These are phyloP conservation scores for Veloboletus limbatus DNA, from an alignment of 1,284 basidiomycete species.

Conservation along the genomic window DNA sequence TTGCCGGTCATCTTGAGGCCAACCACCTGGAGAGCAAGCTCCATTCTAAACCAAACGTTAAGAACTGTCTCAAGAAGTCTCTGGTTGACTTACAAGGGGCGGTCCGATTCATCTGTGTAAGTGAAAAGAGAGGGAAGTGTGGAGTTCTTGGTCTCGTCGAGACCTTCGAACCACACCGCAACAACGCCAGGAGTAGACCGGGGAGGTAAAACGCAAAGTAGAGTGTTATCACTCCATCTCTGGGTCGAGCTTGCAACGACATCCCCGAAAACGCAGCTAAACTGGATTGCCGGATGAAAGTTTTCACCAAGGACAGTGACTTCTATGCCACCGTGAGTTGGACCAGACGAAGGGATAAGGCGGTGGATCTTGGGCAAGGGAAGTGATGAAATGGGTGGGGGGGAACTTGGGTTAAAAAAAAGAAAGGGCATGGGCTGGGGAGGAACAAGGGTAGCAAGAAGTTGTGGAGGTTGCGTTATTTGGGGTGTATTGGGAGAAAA, in stretches of 20 bases:
- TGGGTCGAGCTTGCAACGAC: slow-evolving; percentile 80
- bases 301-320: slow-evolving; percentile 92
- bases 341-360: slow-evolving; percentile 89
- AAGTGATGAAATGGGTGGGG: slow-evolving; percentile 42
- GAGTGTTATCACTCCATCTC: slow-evolving; percentile 90
- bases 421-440: slow-evolving; percentile 48
- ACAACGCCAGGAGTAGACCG: slow-evolving; percentile 82
- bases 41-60: slow-evolving; percentile 63
- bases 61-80: slow-evolving; percentile 10
- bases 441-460: slow-evolving; percentile 19
- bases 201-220: slow-evolving; percentile 91
- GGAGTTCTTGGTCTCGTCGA: slow-evolving; percentile 57
- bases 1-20: slow-evolving; percentile 96
- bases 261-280: slow-evolving; percentile 88
- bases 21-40: slow-evolving; percentile 91
- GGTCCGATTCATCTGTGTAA: slow-evolving; percentile 88
- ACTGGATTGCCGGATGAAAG: slow-evolving; percentile 70
- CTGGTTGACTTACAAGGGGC: slow-evolving; percentile 65
- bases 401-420: slow-evolving; percentile 54
- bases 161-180: slow-evolving; percentile 82
- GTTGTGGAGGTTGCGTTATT: slow-evolving; percentile 20
- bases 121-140: slow-evolving; percentile 70
- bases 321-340: slow-evolving; percentile 91
- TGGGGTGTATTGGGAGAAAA: slow-evolving; percentile 16
- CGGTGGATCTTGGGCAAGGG: slow-evolving; percentile 72